Percentiles rank a stretch among this genome's conserved stretches.
phyloP scores from a whole-genome alignment of 2,329 filamentous ascomycete species.

The Epichloe brachyelytri region DNA sequence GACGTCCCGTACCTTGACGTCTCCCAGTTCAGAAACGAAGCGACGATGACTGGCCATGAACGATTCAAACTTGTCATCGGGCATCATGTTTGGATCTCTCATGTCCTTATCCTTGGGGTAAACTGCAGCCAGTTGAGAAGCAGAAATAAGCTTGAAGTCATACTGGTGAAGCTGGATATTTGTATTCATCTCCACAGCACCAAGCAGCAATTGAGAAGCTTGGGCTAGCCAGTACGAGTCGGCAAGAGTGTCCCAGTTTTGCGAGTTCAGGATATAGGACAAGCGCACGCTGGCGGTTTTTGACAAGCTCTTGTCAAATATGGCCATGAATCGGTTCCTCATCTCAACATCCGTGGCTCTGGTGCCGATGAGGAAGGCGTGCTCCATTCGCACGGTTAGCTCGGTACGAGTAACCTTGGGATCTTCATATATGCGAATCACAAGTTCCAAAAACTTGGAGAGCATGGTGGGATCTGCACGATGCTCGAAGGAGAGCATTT shows the following conservation, averaged over 20 bases:
- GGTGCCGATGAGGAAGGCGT: constrained; percentile 93
- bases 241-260: constrained; percentile 92
- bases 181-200: constrained; percentile 77
- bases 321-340: constrained; percentile 91
- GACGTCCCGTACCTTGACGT: constrained; percentile 77
- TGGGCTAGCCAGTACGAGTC: constrained; percentile 97
- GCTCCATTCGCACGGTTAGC: constrained; percentile 91
- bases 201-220: constrained; percentile 83
- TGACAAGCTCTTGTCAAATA: constrained; percentile 92
- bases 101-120: constrained; percentile 67
- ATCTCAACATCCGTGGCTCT: constrained; percentile 89
- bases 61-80: constrained; percentile 70
- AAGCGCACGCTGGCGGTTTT: constrained; percentile 80
- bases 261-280: constrained; percentile 75
- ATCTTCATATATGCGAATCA: constrained; percentile 97
- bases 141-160: constrained; percentile 68
- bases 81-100: constrained; percentile 52
- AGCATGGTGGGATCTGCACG: constrained; percentile 72
- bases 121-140: constrained; percentile 59
- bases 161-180: constrained; percentile 65
- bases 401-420: constrained; percentile 91
- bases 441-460: constrained; percentile 85
- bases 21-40: constrained; percentile 74
- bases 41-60: constrained; percentile 66
- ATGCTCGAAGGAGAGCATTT: constrained; percentile 94